Conservation (phyloP, 305 asterid genomes). For the Fraxinus xanthoxyloides region DNA sequence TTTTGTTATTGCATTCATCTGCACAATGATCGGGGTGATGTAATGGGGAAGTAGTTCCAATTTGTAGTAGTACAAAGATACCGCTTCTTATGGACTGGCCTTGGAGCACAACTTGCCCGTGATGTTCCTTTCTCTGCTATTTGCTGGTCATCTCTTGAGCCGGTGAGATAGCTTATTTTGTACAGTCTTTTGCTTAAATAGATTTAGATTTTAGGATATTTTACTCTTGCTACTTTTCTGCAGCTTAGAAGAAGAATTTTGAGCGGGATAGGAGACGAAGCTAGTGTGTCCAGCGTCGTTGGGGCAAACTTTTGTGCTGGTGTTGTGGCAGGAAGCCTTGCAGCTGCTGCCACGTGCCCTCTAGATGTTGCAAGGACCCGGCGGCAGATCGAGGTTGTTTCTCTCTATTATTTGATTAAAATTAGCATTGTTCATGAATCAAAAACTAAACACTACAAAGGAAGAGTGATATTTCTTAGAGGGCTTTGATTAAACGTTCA, state of each 20-base stretch:
- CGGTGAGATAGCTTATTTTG: constrained; percentile 45
- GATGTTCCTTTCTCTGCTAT: constrained; percentile 97
- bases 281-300: constrained; percentile 43
- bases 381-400: constrained; percentile 78
- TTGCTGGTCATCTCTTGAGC: constrained; percentile 94
- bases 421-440: neutral
- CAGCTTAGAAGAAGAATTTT: constrained; percentile 72
- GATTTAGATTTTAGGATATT: neutral
- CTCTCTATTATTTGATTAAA: neutral
- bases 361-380: constrained; percentile 92
- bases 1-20: neutral
- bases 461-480: neutral
- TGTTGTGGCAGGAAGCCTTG: constrained; percentile 84
- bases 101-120: constrained; percentile 92
- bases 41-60: constrained; percentile 9
- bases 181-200: neutral
- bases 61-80: constrained; percentile 46
- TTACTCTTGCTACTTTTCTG: constrained; percentile 23
- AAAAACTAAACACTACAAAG: neutral
- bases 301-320: constrained; percentile 91
- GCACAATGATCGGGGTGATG: neutral
- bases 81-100: constrained; percentile 84
- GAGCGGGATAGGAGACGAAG: constrained; percentile 50
- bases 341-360: constrained; percentile 82
- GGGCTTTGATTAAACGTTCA: neutral